These are phyloP conservation scores for Geranomyces variabilis DNA, from an alignment of 192 early-diverging fungal genomes.

Conservation along the genomic window DNA sequence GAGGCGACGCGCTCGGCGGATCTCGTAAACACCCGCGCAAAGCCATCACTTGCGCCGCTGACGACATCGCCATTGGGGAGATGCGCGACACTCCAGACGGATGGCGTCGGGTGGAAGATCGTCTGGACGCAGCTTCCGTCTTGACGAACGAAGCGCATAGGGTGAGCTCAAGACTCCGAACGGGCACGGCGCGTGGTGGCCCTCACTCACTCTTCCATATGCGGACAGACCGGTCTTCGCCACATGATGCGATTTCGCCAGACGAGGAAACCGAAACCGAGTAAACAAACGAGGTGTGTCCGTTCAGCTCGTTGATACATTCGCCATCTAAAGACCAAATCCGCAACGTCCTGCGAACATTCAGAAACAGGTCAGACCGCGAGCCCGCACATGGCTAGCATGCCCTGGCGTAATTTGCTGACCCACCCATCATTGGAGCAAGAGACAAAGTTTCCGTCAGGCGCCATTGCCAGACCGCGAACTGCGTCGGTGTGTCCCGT, in stretches of 20 bases:
- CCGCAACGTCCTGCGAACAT: conserved; percentile 66
- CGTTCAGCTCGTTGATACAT: conserved; percentile 73
- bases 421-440: conserved; percentile 83
- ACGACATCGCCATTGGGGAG: conserved; percentile 84
- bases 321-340: conserved; percentile 77
- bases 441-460: conserved; percentile 76
- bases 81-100: conserved; percentile 85
- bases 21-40: conserved; percentile 81
- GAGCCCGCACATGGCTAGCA: no score
- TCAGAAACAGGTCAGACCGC: no score
- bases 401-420: no score
- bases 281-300: conserved; percentile 95
- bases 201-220: conserved; percentile 90
- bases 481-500: conserved; percentile 91
- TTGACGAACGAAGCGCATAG: conserved; percentile 29
- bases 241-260: conserved; percentile 84
- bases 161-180: no score
- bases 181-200: no score
- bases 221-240: conserved; percentile 89
- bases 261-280: conserved; percentile 67
- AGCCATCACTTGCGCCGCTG: conserved; percentile 81
- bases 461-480: conserved; percentile 68
- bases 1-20: conserved; percentile 62
- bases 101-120: conserved; percentile 82
- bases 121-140: conserved; percentile 74